Percentiles rank a stretch among this genome's conserved stretches.
Evolutionary conservation across 1,284 basidiomycete species (phyloP).

Genomic region (Amylostereum areolatum): DNA sequence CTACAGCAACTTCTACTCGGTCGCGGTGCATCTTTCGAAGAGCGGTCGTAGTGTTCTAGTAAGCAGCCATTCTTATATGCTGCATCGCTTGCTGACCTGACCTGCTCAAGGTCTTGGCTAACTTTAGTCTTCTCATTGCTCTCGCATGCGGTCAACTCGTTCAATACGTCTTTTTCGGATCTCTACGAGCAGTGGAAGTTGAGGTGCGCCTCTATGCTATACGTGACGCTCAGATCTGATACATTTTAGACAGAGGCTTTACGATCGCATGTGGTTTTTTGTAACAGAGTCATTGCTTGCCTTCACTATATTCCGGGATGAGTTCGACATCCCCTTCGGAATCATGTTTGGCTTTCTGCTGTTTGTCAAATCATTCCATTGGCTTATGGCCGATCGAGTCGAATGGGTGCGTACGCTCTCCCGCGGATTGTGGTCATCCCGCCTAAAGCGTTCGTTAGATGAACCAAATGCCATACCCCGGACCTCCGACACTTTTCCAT

Average conservation of each 20-base stretch:
- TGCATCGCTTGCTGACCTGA: constrained; percentile 2
- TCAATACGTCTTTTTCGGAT: constrained; percentile 90
- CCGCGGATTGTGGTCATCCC: too few relatives aligned
- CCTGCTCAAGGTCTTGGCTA: constrained; percentile 76
- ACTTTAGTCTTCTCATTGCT: constrained; percentile 81
- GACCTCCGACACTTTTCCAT: constrained; percentile 80
- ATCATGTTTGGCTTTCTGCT: constrained; percentile 90
- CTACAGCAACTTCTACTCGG: constrained; percentile 92
- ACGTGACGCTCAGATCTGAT: constrained; percentile 2
- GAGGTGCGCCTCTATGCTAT: constrained; percentile 57
- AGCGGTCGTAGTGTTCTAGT: constrained; percentile 89
- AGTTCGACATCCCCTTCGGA: constrained; percentile 89
- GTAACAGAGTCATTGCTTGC: constrained; percentile 94
- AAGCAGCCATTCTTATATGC: constrained; percentile 20
- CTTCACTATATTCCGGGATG: constrained; percentile 94
- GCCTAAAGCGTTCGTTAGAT: constrained; percentile 64
- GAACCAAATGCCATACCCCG: constrained; percentile 91
- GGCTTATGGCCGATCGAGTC: constrained; percentile 90
- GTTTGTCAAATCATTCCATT: constrained; percentile 97
- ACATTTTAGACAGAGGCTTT: constrained; percentile 62
- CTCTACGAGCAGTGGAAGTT: constrained; percentile 82
- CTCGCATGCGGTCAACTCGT: constrained; percentile 73
- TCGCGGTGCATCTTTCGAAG: constrained; percentile 87
- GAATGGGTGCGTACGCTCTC: constrained; percentile 74
- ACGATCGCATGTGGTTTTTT: constrained; percentile 96